Base-by-base conservation (phyloP, 768 basidiomycete species). In the Filobasidium wieringae region DNA sequence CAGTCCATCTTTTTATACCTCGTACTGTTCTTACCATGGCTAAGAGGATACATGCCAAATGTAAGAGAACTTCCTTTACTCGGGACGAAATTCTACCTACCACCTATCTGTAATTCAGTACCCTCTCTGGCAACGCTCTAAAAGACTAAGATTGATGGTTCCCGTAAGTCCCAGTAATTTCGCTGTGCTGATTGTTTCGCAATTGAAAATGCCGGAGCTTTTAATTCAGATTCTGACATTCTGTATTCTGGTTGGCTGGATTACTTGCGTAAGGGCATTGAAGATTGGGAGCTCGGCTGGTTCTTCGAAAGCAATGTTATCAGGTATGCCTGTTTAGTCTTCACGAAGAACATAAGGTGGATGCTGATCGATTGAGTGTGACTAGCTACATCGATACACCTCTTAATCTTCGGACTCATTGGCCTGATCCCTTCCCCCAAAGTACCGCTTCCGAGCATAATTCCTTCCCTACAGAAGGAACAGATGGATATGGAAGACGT, bases 1-100 rank as follows among this genome's bases (percentile, higher is more conserved):
- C 43, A 72, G 71, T 36, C 63, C 22, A 70, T 72, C 29, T 72
- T 72, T 62, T 64, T 72, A 43, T 72, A 72, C 57, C 66, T 72
- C n/a, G 71, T 72, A 7, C 34, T 69, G 6, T 72, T 69, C 56
- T 51, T 72, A 4, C 71, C 71, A 5, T 69, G 66, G 62, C 36
- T 72, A 26, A 53, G 71, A 50, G 69, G 71, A 2, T 69, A 69
- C 37, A 68, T 70, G 17, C 71, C 71, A 45, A 66, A 72, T 59
- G 71, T 72, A 32, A 57, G 71, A 40, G 4, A 32, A 29, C 27
- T 34, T n/a, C 40, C 7, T 14, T 24, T 11, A 34, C 34, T 30
- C 14, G 31, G 19, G 19, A n/a, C 26, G 1, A 36, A 34, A 17
- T 8, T 7, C 26, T 40, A 47, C 56, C 61, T 41, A 59, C 50